phyloP scores from a whole-genome alignment of 345 rosid species.

The Melaleuca alternifolia region DNA sequence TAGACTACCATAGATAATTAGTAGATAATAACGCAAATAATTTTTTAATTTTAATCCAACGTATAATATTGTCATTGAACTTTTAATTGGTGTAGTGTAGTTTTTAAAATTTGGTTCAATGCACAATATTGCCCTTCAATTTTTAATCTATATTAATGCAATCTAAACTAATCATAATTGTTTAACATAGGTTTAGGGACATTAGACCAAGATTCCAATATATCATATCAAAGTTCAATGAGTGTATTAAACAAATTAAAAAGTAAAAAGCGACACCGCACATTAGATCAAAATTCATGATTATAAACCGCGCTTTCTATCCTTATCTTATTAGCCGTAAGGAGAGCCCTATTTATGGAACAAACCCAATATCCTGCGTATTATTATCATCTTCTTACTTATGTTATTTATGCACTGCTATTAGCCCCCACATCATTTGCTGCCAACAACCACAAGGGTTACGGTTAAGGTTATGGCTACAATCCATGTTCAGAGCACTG shows the following conservation, averaged over 20 bases:
- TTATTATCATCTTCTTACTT: too few species aligned
- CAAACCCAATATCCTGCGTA: too few species aligned
- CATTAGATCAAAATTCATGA: background rate
- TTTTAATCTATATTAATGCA: background rate
- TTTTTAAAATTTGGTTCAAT: rapidly evolving
- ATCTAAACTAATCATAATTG: rapidly evolving
- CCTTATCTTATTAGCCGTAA: too few species aligned
- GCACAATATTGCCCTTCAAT: rapidly evolving
- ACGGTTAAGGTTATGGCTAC: too few species aligned
- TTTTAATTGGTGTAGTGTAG: rapidly evolving
- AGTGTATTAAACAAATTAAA: background rate
- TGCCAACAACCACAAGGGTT: too few species aligned
- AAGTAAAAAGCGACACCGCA: rapidly evolving
- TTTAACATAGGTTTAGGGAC: background rate
- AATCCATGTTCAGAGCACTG: too few species aligned
- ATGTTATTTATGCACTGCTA: too few species aligned
- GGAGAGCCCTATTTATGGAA: too few species aligned
- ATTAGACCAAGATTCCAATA: too few species aligned
- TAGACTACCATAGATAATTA: background rate
- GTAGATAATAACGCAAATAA: background rate
- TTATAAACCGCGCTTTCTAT: too few species aligned
- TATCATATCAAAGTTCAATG: background rate
- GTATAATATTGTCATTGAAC: rapidly evolving
- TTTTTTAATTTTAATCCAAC: too few species aligned
- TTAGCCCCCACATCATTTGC: too few species aligned